Percentiles rank a stretch among this genome's conserved stretches.
phyloP scores from a whole-genome alignment of 2,329 filamentous ascomycete genomes.

The Fusarium tricinctum region DNA sequence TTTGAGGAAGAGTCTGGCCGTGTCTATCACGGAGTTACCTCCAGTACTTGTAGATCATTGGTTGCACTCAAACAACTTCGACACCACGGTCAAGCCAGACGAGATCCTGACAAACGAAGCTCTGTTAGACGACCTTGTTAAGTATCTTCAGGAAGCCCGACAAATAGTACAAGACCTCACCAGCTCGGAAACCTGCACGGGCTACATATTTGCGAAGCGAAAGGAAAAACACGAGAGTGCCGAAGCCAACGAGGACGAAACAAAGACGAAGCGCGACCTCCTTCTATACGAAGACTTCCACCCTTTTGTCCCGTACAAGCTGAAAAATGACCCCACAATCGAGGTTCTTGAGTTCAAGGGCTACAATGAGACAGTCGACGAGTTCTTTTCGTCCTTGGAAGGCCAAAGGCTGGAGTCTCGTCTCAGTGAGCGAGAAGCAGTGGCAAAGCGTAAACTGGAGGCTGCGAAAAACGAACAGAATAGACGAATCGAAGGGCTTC shows the following conservation, averaged over 20 bases:
- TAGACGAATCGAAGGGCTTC: constrained; percentile 85
- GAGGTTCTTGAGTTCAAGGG: constrained; percentile 82
- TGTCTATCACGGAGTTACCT: constrained; percentile 89
- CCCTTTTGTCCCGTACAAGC: constrained; percentile 87
- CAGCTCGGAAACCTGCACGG: constrained; percentile 74
- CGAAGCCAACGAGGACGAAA: constrained; percentile 53
- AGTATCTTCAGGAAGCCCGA: constrained; percentile 77
- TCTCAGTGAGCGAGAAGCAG: constrained; percentile 83
- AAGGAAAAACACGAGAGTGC: constrained; percentile 49
- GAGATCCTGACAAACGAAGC: constrained; percentile 77
- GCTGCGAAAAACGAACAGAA: constrained; percentile 86
- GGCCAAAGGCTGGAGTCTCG: constrained; percentile 91
- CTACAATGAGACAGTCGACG: constrained; percentile 94
- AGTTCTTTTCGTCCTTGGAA: constrained; percentile 97
- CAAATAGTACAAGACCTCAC: constrained; percentile 78
- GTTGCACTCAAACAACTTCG: constrained; percentile 77
- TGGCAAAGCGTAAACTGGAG: constrained; percentile 86
- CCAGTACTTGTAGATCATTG: constrained; percentile 90
- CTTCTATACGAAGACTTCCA: constrained; percentile 95
- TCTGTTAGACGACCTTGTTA: constrained; percentile 75
- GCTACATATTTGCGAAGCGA: constrained; percentile 89
- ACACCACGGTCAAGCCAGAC: constrained; percentile 75
- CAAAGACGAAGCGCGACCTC: constrained; percentile 57
- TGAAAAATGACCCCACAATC: constrained; percentile 74
- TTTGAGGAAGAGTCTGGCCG: constrained; percentile 82